Conservation (phyloP, 2,329 filamentous ascomycete genomes). For the Pyrenochaeta sp. region DNA sequence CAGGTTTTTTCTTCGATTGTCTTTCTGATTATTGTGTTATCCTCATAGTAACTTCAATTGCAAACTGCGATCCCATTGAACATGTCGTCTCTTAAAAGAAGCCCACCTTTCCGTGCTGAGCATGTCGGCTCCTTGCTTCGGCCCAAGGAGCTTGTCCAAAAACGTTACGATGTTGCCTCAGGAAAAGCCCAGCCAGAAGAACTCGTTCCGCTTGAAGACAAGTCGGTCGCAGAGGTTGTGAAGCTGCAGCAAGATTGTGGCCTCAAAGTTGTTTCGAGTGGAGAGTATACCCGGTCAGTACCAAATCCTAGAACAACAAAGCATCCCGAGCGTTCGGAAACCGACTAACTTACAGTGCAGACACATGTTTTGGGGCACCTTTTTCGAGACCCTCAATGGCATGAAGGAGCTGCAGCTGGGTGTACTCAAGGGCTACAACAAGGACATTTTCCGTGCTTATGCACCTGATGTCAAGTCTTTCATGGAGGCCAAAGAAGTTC, state of each 20-base stretch:
- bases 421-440: conserved; percentile 55
- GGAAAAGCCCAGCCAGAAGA: conserved; percentile 58
- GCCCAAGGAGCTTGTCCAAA: conserved; percentile 67
- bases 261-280: conserved; percentile 71
- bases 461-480: conserved; percentile 70
- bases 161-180: conserved; percentile 60
- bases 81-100: conserved; percentile 43
- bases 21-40: conserved; percentile 7
- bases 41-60: conserved; percentile 9
- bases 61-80: conserved; percentile 37
- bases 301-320: neutral
- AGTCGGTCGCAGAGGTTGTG: conserved; percentile 71
- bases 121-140: conserved; percentile 77
- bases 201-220: conserved; percentile 69
- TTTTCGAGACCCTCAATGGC: conserved; percentile 63
- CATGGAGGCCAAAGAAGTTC: conserved; percentile 63
- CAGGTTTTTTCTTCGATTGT: conserved; percentile 15
- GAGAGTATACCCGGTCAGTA: conserved; percentile 66
- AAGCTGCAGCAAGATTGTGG: conserved; percentile 70
- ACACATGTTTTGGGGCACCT: conserved; percentile 66
- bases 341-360: conserved; percentile 30
- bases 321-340: neutral
- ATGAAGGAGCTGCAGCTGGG: conserved; percentile 61
- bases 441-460: conserved; percentile 65
- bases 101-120: conserved; percentile 74